phyloP scores from a whole-genome alignment of 306 rosid species.

The Fagus sylvatica region DNA sequence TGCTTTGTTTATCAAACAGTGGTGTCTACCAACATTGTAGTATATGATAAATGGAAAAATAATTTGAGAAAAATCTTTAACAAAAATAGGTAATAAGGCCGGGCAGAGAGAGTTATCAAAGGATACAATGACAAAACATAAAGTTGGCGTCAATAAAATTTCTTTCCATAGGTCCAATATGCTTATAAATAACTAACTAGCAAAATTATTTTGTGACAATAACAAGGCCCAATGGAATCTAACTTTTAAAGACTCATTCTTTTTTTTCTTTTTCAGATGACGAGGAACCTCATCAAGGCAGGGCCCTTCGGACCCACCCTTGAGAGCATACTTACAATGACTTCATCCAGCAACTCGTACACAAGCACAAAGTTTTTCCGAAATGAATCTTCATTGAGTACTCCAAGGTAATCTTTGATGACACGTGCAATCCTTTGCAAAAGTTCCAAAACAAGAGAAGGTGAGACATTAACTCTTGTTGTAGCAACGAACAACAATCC shows the following conservation, averaged over 20 bases:
- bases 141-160: neutral
- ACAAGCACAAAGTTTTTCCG: conserved; percentile 93
- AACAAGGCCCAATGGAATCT: neutral
- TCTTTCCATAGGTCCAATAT: neutral
- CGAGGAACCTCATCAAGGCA: no score
- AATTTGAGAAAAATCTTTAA: neutral
- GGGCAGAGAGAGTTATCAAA: neutral
- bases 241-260: conserved; percentile 10
- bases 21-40: neutral
- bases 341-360: conserved; percentile 92
- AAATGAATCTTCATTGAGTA: conserved; percentile 85
- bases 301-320: neutral
- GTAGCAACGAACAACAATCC: conserved; percentile 87
- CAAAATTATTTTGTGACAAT: neutral
- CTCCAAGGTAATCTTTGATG: conserved; percentile 88
- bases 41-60: neutral
- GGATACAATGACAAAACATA: neutral
- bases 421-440: conserved; percentile 85
- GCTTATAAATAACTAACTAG: neutral
- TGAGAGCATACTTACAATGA: conserved; percentile 57
- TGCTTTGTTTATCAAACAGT: neutral
- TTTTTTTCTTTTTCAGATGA: no score
- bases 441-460: conserved; percentile 86
- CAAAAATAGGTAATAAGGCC: neutral
- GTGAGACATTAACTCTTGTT: conserved; percentile 71